Evolutionary conservation across 768 basidiomycete genomes (phyloP), one percentile per base, ranked within the genome.

Genomic region (Tricholoma flavovirens): DNA sequence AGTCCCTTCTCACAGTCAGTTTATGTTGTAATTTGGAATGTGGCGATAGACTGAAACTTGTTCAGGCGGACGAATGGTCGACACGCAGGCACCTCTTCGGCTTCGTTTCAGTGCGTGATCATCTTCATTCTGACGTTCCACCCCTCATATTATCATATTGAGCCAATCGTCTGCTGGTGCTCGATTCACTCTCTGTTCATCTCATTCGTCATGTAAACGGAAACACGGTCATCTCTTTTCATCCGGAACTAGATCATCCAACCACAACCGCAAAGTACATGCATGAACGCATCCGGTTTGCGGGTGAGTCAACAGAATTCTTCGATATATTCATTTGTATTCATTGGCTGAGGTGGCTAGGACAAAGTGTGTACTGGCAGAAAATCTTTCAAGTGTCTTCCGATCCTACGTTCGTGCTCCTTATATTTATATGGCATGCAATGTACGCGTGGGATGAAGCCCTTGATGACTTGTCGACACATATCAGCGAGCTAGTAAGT

Each of bases 141-240:
- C 9, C 22, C n/a, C 8, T 49, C 5, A 14, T 42, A 3, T 40
- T 36, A 24, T 42, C 49, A 9, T 56, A 32, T 9, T 53, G 30
- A 49, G 72, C 64, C 21, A 59, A 66, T 29, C 68, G 67, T n/a
- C 57, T 69, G 8, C 73, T 80, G 21, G 69, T 77, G n/a, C 69
- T 77, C 30, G 79, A 82, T 57, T 65, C 80, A 10, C 67, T 81
- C 1, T 73, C 79, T 7, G 71, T 82, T 5, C 80, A 81, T 59
- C 68, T 80, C 3, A 73, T 80, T 51, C 77, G 78, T n/a, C 72
- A 72, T 38, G 60, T 67, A 22, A 68, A 76, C 6, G 72, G 73
- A 5, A 81, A 72, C 58, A 80, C 78, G 1, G 76, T 82, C 36
- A 75, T 82, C n/a, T 78, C 77, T 11, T 81, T 75, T 52, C 79